These are phyloP conservation scores for Yarrowia bubula DNA, from an alignment of 805 yeast genomes.

Conservation along the genomic window DNA sequence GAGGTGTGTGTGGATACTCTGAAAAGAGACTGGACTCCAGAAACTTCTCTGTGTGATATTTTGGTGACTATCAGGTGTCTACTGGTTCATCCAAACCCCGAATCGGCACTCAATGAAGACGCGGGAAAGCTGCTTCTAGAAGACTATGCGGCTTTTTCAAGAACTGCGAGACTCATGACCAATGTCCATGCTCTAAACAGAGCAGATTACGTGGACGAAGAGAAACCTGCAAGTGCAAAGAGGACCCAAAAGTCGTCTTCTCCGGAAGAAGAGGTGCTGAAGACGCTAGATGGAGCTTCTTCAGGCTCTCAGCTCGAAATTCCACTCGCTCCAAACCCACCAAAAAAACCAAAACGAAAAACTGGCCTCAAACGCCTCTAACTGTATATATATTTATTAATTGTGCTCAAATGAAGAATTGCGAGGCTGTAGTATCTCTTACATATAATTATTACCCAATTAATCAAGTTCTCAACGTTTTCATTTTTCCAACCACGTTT, in stretches of 20 bases:
- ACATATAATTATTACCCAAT: no score
- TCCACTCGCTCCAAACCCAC: background rate
- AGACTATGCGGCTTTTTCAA: conserved; percentile 35
- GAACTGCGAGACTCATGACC: conserved; percentile 37
- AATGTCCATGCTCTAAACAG: conserved; percentile 34
- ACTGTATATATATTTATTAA: background rate
- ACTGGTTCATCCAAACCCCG: conserved; percentile 39
- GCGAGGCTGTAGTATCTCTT: no score
- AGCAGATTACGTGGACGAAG: conserved; percentile 17
- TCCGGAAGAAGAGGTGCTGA: background rate
- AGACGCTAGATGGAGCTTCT: background rate
- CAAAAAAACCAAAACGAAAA: conserved; percentile 6
- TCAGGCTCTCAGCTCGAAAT: background rate
- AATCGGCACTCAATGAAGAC: conserved; percentile 38
- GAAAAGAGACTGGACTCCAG: conserved; percentile 37
- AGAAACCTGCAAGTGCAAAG: background rate
- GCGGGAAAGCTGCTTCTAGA: conserved; percentile 38
- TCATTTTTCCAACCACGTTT: no score
- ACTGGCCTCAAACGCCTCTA: conserved; percentile 9
- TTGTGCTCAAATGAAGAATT: no score
- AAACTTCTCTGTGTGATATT: conserved; percentile 34
- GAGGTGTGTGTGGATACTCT: conserved; percentile 40
- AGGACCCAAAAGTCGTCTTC: background rate
- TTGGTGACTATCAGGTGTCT: conserved; percentile 37
- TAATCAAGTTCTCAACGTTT: no score